phyloP scores from a whole-genome alignment of 441 rosid species.

The Populus tomentosa region DNA sequence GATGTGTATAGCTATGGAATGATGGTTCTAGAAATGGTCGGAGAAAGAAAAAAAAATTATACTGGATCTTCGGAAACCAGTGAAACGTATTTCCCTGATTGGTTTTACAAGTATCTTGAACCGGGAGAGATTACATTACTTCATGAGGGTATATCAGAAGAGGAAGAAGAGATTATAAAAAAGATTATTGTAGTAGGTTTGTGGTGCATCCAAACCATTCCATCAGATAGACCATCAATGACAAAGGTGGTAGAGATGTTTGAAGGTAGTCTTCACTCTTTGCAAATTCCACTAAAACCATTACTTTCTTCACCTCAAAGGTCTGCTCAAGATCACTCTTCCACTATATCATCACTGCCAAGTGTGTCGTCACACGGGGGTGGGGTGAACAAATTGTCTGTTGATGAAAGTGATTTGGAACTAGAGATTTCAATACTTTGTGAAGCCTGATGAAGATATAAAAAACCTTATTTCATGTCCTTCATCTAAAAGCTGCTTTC shows the following conservation, averaged over 20 bases:
- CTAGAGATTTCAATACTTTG: neutral
- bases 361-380: neutral
- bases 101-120: neutral
- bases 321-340: neutral
- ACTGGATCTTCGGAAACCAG: neutral
- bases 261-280: neutral
- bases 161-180: neutral
- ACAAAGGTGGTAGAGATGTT: neutral
- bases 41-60: neutral
- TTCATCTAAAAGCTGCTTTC: neutral
- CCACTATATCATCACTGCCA: neutral
- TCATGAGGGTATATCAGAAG: neutral
- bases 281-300: neutral
- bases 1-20: slow-evolving; percentile 1
- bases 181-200: neutral
- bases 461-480: neutral
- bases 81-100: neutral
- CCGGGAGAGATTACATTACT: neutral
- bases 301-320: neutral
- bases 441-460: neutral
- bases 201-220: neutral
- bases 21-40: neutral
- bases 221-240: neutral
- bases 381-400: neutral
- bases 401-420: neutral